These are phyloP conservation scores for Glutinoglossum americanum DNA, from an alignment of 495 filamentous ascomycete genomes.

Conservation along the genomic window DNA sequence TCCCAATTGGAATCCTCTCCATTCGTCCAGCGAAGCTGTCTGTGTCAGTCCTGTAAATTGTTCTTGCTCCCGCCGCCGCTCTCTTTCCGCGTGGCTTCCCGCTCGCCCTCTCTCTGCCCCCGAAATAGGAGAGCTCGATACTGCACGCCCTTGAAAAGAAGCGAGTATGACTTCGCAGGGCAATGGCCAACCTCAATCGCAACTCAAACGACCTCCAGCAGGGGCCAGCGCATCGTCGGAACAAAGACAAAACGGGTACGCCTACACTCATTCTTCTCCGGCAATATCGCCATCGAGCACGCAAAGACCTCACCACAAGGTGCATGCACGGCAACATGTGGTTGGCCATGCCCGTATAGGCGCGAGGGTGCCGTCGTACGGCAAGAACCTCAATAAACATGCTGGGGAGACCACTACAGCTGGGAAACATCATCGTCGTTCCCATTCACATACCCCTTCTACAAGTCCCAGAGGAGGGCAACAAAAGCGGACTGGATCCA, in stretches of 20 bases:
- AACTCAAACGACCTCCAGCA: not conserved
- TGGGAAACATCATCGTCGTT: slow-evolving; percentile 1
- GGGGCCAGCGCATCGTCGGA: not conserved
- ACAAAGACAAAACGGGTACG: not conserved
- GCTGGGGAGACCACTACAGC: slow-evolving; percentile 1
- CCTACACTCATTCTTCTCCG: not conserved
- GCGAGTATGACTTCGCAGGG: not conserved
- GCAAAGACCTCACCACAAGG: not conserved
- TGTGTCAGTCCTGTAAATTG: not conserved
- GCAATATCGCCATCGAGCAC: not conserved
- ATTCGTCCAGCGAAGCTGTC: not conserved
- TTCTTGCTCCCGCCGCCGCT: not conserved
- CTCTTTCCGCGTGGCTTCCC: not conserved
- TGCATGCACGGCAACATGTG: slow-evolving; percentile 5
- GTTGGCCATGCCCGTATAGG: slow-evolving; percentile 4
- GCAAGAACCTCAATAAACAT: slow-evolving; percentile 6
- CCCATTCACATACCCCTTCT: slow-evolving; percentile 6
- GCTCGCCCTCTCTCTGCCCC: not conserved
- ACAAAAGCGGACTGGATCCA: slow-evolving; percentile 2
- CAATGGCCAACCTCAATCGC: not conserved
- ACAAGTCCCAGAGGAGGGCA: slow-evolving; percentile 1
- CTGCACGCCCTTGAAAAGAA: not conserved
- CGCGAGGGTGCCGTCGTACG: slow-evolving; percentile 2
- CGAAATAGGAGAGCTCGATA: not conserved
- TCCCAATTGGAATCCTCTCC: not conserved